Conservation (phyloP, 1,284 basidiomycete genomes). For the Microstroma glucosiphilum region DNA sequence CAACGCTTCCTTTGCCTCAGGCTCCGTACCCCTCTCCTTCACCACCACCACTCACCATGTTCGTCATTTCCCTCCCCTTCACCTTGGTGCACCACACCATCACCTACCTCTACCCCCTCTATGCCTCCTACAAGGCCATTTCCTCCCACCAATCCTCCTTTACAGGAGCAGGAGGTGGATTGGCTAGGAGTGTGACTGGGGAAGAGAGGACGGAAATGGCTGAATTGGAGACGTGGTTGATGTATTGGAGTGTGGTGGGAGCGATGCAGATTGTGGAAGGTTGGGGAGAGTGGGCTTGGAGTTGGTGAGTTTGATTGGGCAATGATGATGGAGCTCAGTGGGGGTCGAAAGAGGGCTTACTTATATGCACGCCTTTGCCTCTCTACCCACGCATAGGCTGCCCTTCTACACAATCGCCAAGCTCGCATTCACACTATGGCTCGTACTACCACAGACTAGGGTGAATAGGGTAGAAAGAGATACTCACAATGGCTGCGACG, state of each 20-base stretch:
- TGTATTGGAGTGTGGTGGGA: slow-evolving; percentile 45
- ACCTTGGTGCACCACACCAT: slow-evolving; percentile 25
- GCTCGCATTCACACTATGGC: slow-evolving; percentile 42
- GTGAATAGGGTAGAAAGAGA: neutral
- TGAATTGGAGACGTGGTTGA: slow-evolving; percentile 41
- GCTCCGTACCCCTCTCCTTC: too few species aligned
- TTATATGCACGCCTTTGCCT: neutral
- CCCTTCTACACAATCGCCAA: slow-evolving; percentile 39
- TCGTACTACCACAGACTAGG: slow-evolving; percentile 42
- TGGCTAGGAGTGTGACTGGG: neutral
- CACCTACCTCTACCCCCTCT: slow-evolving; percentile 38
- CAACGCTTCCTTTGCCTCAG: too few species aligned
- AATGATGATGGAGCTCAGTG: too few species aligned
- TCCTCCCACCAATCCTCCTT: slow-evolving; percentile 9
- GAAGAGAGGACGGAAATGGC: slow-evolving; percentile 23
- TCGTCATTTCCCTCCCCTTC: slow-evolving; percentile 31
- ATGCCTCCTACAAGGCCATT: slow-evolving; percentile 40
- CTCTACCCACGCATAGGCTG: slow-evolving; percentile 14
- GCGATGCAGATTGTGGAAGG: slow-evolving; percentile 29
- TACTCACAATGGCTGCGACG: neutral
- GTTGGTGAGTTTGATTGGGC: slow-evolving; percentile 26
- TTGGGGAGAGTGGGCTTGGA: slow-evolving; percentile 38
- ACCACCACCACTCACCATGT: neutral
- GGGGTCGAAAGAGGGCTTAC: neutral
- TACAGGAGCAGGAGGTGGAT: neutral